A percentile compares a stretch with the other conserved stretches of the same genome.
These are phyloP conservation scores for Casuarina cunninghamiana DNA, from an alignment of 306 rosid genomes.

Conservation along the genomic window DNA sequence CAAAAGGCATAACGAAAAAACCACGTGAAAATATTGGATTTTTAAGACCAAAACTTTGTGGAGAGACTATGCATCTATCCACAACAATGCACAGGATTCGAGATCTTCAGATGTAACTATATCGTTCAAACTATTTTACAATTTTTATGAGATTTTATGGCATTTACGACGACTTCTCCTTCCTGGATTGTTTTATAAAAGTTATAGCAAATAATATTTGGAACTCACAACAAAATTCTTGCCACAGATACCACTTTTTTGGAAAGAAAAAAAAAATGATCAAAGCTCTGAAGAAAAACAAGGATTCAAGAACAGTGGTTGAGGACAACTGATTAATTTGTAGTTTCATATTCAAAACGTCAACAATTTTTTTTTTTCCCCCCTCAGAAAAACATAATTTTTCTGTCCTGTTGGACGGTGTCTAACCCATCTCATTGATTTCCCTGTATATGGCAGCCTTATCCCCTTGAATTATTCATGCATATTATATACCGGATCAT, in stretches of 20 bases:
- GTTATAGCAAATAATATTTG: not conserved
- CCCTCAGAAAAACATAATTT: not conserved
- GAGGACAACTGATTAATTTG: not conserved
- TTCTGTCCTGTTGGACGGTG: too few species aligned
- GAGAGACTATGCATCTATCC: too few species aligned
- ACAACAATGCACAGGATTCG: too few species aligned
- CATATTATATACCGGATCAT: not conserved
- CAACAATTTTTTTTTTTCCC: too few species aligned
- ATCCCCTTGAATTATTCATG: not conserved
- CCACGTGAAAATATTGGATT: too few species aligned
- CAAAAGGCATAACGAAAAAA: too few species aligned
- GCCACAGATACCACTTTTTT: not conserved
- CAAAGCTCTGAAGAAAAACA: not conserved
- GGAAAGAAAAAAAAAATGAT: not conserved
- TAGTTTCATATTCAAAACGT: not conserved
- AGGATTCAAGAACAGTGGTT: not conserved
- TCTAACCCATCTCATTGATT: not conserved
- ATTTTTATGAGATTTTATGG: too few species aligned
- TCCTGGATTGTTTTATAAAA: too few species aligned
- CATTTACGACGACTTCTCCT: too few species aligned
- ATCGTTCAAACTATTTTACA: too few species aligned
- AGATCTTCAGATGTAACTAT: too few species aligned
- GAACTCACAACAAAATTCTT: not conserved
- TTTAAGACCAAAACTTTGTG: too few species aligned
- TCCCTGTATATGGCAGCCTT: not conserved